Evolutionary conservation across 1,284 basidiomycete genomes (phyloP), one percentile per base, ranked within the genome.

Genomic region (Fomitiporia mediterranea): DNA sequence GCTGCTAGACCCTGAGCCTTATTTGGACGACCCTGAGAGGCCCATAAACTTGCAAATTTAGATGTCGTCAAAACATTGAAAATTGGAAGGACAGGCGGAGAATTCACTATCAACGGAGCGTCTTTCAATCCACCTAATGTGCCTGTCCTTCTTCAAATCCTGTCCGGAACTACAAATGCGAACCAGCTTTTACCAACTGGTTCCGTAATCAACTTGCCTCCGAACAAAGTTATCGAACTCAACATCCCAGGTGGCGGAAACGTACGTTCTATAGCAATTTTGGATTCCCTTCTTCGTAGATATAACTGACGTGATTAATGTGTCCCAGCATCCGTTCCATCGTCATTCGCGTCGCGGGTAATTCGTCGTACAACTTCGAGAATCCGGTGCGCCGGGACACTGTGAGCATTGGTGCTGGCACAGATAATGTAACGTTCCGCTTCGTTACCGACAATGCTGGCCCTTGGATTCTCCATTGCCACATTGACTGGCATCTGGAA

Each of bases 71-170:
- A 71, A 47, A 37, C 43, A 17, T n/a, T n/a, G n/a, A n/a, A n/a
- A n/a, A 27, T 58, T 2, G 62, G 59, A 7, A n/a, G 54, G n/a
- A 61, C 61, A 38, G 30, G 65, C 51, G 60, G 71, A 32, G 58
- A 64, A 17, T 47, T 69, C 3, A 64, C 66, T 37, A 21, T 64
- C 57, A 25, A 7, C 8, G 58, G 53, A 4, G 62, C 60, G 32
- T 4, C 3, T n/a, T n/a, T n/a, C n/a, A n/a, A n/a, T n/a, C n/a
- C n/a, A n/a, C n/a, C n/a, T n/a, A 69, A 67, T 0, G 67, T 69
- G 0, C 78, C 78, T 0, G 73, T 79, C 0, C 69, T 81, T 30
- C 70, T 82, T 30, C 80, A 82, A 57, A 75, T 82, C 43, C 63
- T 82, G 35, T 79, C 75, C 51, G 79, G 80, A 4, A 68, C 73